Evolutionary conservation across 2,329 filamentous ascomycete genomes (phyloP), one percentile per base, ranked within the genome.

Genomic region (Microthyrium microscopicum): DNA sequence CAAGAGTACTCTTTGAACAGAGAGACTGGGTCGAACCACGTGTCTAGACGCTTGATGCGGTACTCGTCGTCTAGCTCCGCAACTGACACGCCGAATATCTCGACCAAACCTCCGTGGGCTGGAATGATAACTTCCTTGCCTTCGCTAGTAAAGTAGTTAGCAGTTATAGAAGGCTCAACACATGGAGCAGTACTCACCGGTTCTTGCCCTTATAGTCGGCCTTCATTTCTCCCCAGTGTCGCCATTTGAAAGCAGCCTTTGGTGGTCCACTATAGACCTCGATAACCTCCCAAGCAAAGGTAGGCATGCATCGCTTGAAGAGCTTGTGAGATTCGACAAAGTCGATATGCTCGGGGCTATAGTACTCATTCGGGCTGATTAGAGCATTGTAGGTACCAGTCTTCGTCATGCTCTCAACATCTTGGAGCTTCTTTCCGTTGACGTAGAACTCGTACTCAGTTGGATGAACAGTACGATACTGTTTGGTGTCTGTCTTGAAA

Each of bases 261-360:
- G 73, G 73, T 17, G 72, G 72, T 0, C 70, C 73, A 39, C 66
- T 68, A 46, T 75, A 77, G 3, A 78, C 71, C 48, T 77, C 73
- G 12, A 75, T 48, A 2, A 78, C 72, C 52, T 78, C 74, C 72
- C 73, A 79, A 0, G 73, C 73, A 50, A 79, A 78, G 0, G 64
- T 71, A 0, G 73, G 73, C 73, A 79, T 78, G 72, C 77, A 77
- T 34, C 70, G 58, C 56, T 77, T 77, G 51, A 79, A 78, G 0
- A 70, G 70, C 59, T 77, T 77, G 57, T 79, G 73, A 46, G 68
- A 75, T 3, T 58, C 61, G 1, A 64, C 61, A 43, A 78, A 77
- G 49, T 73, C 70, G 3, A 64, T 70, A 38, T 69, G 61, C 31
- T 59, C 58, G 0, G 73, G 69, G 41, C 66, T 67, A 52, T 78